Conservation (phyloP, 2,329 filamentous ascomycete genomes). For the Tolypocladium sp. region DNA sequence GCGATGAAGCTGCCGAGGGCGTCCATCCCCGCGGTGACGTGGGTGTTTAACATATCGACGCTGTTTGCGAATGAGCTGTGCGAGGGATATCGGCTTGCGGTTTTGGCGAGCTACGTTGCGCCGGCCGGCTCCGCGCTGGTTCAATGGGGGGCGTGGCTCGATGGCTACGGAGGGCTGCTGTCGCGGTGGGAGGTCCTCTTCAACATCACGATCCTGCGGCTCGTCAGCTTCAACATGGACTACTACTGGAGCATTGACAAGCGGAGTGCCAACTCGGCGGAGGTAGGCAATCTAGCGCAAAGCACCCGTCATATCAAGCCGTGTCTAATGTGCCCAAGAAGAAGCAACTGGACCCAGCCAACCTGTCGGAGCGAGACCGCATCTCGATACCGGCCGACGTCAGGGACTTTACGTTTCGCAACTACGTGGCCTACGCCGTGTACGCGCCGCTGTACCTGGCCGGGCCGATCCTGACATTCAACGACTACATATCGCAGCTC, state of each 20-base stretch:
- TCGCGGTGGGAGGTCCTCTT: constrained; percentile 94
- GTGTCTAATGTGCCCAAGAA: constrained; percentile 72
- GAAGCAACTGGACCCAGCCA: constrained; percentile 85
- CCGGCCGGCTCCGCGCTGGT: constrained; percentile 34
- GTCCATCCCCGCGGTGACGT: constrained; percentile 68
- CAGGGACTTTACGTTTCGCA: constrained; percentile 68
- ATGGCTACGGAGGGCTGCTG: constrained; percentile 75
- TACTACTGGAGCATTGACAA: constrained; percentile 83
- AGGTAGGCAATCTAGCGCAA: constrained; percentile 52
- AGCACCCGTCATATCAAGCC: not conserved
- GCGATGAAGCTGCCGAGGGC: constrained; percentile 61
- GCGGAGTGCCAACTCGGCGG: constrained; percentile 55
- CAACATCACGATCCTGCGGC: constrained; percentile 84
- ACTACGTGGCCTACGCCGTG: constrained; percentile 81
- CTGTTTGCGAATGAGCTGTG: constrained; percentile 86
- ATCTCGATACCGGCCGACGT: constrained; percentile 64
- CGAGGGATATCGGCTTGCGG: constrained; percentile 64
- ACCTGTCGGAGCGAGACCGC: constrained; percentile 82
- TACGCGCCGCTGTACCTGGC: constrained; percentile 91
- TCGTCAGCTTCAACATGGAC: constrained; percentile 96
- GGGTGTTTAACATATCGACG: constrained; percentile 79
- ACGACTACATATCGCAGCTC: constrained; percentile 87
- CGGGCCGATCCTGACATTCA: constrained; percentile 92
- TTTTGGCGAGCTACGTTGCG: constrained; percentile 46
- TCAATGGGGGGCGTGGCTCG: constrained; percentile 62